A percentile compares a stretch with the other conserved stretches of the same genome.
These are phyloP conservation scores for Flaveria robusta DNA, from an alignment of 129 eudicot species.

Conservation along the genomic window DNA sequence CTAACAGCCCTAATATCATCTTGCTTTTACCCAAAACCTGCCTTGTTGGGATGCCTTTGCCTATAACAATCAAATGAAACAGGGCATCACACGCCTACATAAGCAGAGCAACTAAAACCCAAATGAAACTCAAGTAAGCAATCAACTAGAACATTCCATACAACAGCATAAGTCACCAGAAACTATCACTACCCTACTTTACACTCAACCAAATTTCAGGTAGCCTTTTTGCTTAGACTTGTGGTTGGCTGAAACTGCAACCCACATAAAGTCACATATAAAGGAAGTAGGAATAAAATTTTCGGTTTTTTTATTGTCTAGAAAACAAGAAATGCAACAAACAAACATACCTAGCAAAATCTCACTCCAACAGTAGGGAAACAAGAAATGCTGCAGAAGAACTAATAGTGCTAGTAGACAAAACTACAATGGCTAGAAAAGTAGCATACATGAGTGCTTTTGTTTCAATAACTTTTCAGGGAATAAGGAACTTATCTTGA, in stretches of 20 bases:
- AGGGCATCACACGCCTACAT: conserved; percentile 15
- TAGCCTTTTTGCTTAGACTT: background rate
- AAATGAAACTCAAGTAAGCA: background rate
- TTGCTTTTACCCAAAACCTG: conserved; percentile 94
- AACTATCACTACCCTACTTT: background rate
- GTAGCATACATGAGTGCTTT: background rate
- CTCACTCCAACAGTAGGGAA: no score
- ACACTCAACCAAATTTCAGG: conserved; percentile 8
- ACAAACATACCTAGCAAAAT: no score
- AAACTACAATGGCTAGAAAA: conserved; percentile 1
- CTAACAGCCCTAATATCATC: conserved; percentile 87
- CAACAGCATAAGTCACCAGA: conserved; percentile 8
- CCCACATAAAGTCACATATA: background rate
- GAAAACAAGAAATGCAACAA: conserved; percentile 8
- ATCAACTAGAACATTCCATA: conserved; percentile 11
- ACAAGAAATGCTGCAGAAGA: background rate
- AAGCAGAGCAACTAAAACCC: conserved; percentile 3
- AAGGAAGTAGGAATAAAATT: conserved; percentile 1
- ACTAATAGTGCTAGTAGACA: conserved; percentile 10
- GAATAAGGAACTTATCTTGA: background rate
- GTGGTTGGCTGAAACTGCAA: conserved; percentile 17
- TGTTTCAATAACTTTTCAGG: background rate
- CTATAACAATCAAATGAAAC: conserved; percentile 41
- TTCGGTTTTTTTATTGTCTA: background rate
- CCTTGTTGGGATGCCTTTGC: conserved; percentile 82